phyloP scores from a whole-genome alignment of 1,139 yeast species.

The Sugiyamaella neomexicana region DNA sequence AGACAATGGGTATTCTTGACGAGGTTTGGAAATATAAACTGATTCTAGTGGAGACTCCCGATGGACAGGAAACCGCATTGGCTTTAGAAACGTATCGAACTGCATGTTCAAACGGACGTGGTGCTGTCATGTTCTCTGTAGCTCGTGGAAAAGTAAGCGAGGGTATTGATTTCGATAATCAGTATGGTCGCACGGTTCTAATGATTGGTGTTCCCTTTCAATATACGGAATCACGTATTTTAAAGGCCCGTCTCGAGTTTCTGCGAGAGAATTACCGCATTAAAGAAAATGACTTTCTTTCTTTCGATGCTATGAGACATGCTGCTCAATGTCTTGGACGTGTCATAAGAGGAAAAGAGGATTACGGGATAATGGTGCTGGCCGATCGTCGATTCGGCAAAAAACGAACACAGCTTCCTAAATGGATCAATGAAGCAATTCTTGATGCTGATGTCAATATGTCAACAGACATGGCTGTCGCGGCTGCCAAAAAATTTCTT shows the following conservation, averaged over 20 bases:
- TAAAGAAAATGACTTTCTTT: constrained; percentile 87
- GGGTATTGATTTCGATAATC: constrained; percentile 99
- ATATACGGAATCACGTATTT: constrained; percentile 92
- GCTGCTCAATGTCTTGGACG: constrained; percentile 99
- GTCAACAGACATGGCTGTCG: constrained; percentile 97
- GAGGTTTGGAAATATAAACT: constrained; percentile 98
- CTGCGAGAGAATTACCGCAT: constrained; percentile 90
- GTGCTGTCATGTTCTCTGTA: constrained; percentile 92
- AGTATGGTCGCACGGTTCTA: constrained; percentile 93
- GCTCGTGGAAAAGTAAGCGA: constrained; percentile 99
- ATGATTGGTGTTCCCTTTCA: constrained; percentile 99
- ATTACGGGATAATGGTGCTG: constrained; percentile 96
- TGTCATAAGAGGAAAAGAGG: constrained; percentile 95
- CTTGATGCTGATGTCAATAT: constrained; percentile 87
- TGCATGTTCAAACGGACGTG: constrained; percentile 96
- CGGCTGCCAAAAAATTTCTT: constrained; percentile 87
- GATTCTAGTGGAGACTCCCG: constrained; percentile 97
- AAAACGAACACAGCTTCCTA: constrained; percentile 85
- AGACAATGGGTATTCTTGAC: constrained; percentile 93
- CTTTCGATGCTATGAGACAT: constrained; percentile 99
- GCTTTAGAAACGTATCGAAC: constrained; percentile 94
- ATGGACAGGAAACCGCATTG: constrained; percentile 95
- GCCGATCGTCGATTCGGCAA: constrained; percentile 92
- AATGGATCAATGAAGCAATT: constrained; percentile 94
- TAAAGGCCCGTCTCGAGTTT: constrained; percentile 92